Base-by-base conservation (phyloP, 2,329 filamentous ascomycete species). In the Tolypocladium inflatum region DNA sequence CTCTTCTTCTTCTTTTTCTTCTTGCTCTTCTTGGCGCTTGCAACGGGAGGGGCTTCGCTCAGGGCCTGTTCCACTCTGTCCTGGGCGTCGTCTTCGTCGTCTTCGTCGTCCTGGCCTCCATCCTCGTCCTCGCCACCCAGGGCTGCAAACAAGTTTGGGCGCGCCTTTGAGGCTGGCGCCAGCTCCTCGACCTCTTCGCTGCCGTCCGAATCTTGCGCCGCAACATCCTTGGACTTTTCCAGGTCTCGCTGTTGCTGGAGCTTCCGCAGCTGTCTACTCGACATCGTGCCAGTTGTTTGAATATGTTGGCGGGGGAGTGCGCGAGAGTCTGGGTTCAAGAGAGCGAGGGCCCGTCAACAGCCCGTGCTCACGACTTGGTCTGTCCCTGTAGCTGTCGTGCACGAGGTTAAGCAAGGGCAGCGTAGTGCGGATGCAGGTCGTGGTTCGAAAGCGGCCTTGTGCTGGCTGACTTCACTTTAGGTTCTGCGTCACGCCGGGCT, bases 101-200 rank as follows among this genome's bases (percentile, higher is more conserved):
- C 48, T 1, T 38, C 48, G 1, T 73, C 66, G 2, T 74, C 70
- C 7, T 69, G 65, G 10, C 19, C 38, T 2, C 71, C 66, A 1
- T 73, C 72, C 3, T 75, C 76, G 19, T 75, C 75, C 3, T 68
- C 73, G 19, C 71, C 77, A 7, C 71, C 79, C 1, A 85, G 71
- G 1, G 81, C 80, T 10, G 81, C 80, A 62, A 85, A 85, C 10
- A 77, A 63, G 61, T 76, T 81, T 13, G 70, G 64, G 38, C 76
- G 75, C 13, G 76, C 71, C 63, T 74, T 78, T 4, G 66, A 59
- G 11, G 60, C 45, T 9, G 69, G 48, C 66, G 66, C 9, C 71
- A 72, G 42, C 67, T 65, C 17, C 63, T 65, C 65, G n/a, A 33
- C 64, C 2, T 69, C 69, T 19, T 74, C 71, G 54, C 67, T 68